A percentile compares a stretch with the other conserved stretches of the same genome.
Evolutionary conservation across 108 stramenopile genomes (phyloP).

Genomic region (Nannochloropsis oceanica): DNA sequence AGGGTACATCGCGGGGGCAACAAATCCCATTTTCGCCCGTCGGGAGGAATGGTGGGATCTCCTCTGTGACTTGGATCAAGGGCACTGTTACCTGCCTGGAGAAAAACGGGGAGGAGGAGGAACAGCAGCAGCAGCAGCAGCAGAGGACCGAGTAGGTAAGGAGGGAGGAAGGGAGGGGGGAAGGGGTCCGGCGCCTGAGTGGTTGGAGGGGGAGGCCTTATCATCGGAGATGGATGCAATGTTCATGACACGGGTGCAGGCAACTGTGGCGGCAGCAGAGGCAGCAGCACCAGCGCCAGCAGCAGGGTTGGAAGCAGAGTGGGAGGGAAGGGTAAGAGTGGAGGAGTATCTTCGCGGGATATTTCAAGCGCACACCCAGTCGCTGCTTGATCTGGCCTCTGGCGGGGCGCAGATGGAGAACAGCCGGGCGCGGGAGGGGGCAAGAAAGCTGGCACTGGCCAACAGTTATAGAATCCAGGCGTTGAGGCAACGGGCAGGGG

Average conservation of each 20-base stretch:
- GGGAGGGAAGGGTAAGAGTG: background rate
- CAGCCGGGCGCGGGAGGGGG: background rate
- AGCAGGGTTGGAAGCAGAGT: background rate
- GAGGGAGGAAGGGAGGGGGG: background rate
- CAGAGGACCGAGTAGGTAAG: background rate
- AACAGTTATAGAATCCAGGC: background rate
- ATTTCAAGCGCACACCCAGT: background rate
- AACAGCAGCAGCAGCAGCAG: background rate
- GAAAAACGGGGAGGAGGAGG: background rate
- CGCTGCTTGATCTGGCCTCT: background rate
- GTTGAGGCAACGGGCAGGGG: background rate
- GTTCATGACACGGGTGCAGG: background rate
- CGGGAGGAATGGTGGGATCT: slow-evolving; percentile 37
- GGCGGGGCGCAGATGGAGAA: background rate
- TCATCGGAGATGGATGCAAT: background rate
- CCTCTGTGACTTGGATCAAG: slow-evolving; percentile 28
- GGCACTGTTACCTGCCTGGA: background rate
- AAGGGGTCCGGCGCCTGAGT: background rate
- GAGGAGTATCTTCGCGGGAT: background rate
- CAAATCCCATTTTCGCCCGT: slow-evolving; percentile 38
- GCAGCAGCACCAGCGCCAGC: background rate
- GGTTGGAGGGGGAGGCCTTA: background rate
- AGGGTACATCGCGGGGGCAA: slow-evolving; percentile 36
- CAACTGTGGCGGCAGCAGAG: slow-evolving; percentile 7
- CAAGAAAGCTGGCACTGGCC: background rate